Evolutionary conservation across 768 basidiomycete genomes (phyloP).

Genomic region (Termitomyces sp.): DNA sequence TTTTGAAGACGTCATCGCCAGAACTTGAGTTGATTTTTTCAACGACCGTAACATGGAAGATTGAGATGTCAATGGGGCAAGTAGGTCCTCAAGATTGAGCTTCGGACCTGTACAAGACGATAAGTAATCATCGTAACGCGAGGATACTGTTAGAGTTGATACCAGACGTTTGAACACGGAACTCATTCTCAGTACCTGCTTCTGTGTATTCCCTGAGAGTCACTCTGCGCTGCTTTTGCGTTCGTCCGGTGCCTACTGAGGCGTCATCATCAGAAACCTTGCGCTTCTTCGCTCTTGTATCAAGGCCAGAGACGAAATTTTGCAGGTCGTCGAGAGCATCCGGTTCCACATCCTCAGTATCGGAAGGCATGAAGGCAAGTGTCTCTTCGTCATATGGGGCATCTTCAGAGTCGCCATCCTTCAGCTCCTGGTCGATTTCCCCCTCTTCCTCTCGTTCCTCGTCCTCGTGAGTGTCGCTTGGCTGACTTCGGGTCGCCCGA

Average conservation of each 20-base stretch:
- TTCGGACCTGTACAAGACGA: conserved; percentile 35
- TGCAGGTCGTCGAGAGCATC: conserved; percentile 67
- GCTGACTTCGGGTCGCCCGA: background rate
- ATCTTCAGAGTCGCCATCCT: conserved; percentile 28
- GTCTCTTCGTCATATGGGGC: conserved; percentile 42
- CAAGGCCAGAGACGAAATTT: conserved; percentile 64
- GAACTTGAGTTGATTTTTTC: conserved; percentile 62
- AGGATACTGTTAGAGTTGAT: background rate
- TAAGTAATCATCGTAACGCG: background rate
- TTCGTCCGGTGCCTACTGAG: conserved; percentile 17
- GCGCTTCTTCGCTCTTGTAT: conserved; percentile 58
- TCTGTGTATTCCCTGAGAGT: conserved; percentile 68
- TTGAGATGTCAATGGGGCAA: conserved; percentile 62
- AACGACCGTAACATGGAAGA: conserved; percentile 57
- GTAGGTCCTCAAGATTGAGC: conserved; percentile 67
- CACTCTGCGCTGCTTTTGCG: conserved; percentile 49
- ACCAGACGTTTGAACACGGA: conserved; percentile 53
- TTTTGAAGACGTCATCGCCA: conserved; percentile 44
- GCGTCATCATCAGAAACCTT: conserved; percentile 42
- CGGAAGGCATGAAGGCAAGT: conserved; percentile 38
- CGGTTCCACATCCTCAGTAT: conserved; percentile 42
- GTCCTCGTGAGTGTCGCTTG: conserved; percentile 11
- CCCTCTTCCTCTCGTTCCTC: conserved; percentile 20
- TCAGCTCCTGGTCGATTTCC: conserved; percentile 29
- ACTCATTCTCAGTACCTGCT: conserved; percentile 78